Conservation (phyloP, 768 basidiomycete species). For the Psilocybe cyanescens region DNA sequence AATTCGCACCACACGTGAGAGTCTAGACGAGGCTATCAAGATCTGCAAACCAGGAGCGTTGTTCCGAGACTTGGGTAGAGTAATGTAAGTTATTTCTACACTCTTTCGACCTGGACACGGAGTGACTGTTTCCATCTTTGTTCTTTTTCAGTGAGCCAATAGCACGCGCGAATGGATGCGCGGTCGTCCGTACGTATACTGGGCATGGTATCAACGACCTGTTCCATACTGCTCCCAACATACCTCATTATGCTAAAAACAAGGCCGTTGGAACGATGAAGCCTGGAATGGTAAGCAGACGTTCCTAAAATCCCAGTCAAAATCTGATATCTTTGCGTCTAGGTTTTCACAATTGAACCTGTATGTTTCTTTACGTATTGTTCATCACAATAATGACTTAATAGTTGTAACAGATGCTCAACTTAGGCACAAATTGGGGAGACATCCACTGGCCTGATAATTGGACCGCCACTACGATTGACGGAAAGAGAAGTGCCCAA, state of each 20-base stretch:
- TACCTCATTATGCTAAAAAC: slow-evolving; percentile 95
- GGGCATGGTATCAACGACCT: slow-evolving; percentile 89
- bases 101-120: not conserved
- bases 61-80: slow-evolving; percentile 86
- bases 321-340: not conserved
- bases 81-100: slow-evolving; percentile 61
- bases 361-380: slow-evolving; percentile 34
- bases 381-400: slow-evolving; percentile 48
- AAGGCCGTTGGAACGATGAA: slow-evolving; percentile 95
- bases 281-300: slow-evolving; percentile 76
- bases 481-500: slow-evolving; percentile 92
- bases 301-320: not conserved
- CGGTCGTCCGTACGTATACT: slow-evolving; percentile 90
- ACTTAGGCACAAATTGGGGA: slow-evolving; percentile 78
- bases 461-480: slow-evolving; percentile 94
- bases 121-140: slow-evolving; percentile 6
- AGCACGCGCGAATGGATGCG: slow-evolving; percentile 80
- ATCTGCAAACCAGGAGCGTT: slow-evolving; percentile 92
- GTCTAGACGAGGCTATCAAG: slow-evolving; percentile 88
- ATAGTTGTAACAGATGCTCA: slow-evolving; percentile 75
- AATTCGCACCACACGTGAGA: slow-evolving; percentile 80
- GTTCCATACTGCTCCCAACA: slow-evolving; percentile 86
- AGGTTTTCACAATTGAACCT: slow-evolving; percentile 18
- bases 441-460: slow-evolving; percentile 90
- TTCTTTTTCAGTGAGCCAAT: slow-evolving; percentile 65